Evolutionary conservation across 768 basidiomycete genomes (phyloP), one percentile per base, ranked within the genome.

Genomic region (Naematelia aurantialba): DNA sequence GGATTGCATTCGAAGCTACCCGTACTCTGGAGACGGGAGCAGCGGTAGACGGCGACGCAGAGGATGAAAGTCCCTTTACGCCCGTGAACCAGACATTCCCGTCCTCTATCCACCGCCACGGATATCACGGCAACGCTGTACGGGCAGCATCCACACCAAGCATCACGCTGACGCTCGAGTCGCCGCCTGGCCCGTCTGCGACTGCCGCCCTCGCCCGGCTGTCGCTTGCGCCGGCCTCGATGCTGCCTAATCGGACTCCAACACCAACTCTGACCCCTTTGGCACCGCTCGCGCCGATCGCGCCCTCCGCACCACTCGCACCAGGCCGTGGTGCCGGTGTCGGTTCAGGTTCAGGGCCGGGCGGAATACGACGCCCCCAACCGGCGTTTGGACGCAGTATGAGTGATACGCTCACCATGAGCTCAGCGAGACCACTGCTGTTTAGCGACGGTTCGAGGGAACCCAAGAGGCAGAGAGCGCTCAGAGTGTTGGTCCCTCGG

Each of bases 41-140:
- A 39, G 34, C 8, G 34, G 34, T 8, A 39, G 34, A 39, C 8
- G 34, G 34, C 8, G 34, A 39, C n/a, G n/a, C n/a, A 17, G 46
- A 47, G 42, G 54, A 59, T 13, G n/a, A 22, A 17, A 44, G 53
- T 26, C 58, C 58, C 21, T 59, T 44, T 24, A 59, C 58, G 13
- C 58, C 58, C 3, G 21, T 59, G 26, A 54, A 59, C 22, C 58
- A 52, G 27, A 59, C 45, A 2, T 59, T 59, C 52, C 52, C 54
- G 10, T 24, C 22, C 19, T 54, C 31, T 17, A 45, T 55, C 54
- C 17, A 25, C 14, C 26, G 21, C 5, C 22, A 12, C n/a, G 22
- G 54, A 17, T 12, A 25, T 39, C 8, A 42, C 34, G 17, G 31
- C 14, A 12, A 12, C 42, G 42, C 12, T n/a, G 42, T 47, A 19